phyloP scores from a whole-genome alignment of 164 flowering plant species.

The Aristolochia californica region DNA sequence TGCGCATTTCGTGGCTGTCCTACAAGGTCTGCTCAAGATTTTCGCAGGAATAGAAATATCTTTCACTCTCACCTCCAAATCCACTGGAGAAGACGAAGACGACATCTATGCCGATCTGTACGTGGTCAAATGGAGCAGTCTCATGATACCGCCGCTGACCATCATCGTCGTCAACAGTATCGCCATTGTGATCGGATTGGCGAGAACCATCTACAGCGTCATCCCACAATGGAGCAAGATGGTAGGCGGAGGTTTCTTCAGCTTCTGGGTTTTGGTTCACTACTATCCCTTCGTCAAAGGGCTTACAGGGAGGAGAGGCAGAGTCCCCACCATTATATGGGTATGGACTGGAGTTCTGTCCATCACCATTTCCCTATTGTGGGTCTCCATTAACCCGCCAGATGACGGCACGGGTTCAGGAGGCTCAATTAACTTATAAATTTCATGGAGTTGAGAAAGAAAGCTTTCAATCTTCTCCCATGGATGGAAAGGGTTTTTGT shows the following conservation, averaged over 20 bases:
- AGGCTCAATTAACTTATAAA: no score
- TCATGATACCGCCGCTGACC: conserved; percentile 52
- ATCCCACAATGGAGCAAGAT: conserved; percentile 57
- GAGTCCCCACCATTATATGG: conserved; percentile 43
- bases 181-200: conserved; percentile 41
- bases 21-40: conserved; percentile 67
- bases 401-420: conserved; percentile 8
- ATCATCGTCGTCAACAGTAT: conserved; percentile 46
- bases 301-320: conserved; percentile 56
- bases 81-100: conserved; percentile 49
- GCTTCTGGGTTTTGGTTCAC: conserved; percentile 69
- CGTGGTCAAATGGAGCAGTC: conserved; percentile 53
- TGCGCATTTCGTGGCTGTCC: conserved; percentile 62
- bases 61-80: conserved; percentile 56
- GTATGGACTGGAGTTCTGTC: conserved; percentile 56
- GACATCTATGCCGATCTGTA: conserved; percentile 63
- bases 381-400: conserved; percentile 51
- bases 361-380: conserved; percentile 49
- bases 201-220: conserved; percentile 51
- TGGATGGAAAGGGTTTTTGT: no score
- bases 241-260: conserved; percentile 45
- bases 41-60: conserved; percentile 68
- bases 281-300: conserved; percentile 63
- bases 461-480: no score
- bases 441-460: no score